A percentile compares a stretch with the other conserved stretches of the same genome.
phyloP scores from a whole-genome alignment of 2,329 filamentous ascomycete genomes.

The Chrysoporthe deuterocubensis region DNA sequence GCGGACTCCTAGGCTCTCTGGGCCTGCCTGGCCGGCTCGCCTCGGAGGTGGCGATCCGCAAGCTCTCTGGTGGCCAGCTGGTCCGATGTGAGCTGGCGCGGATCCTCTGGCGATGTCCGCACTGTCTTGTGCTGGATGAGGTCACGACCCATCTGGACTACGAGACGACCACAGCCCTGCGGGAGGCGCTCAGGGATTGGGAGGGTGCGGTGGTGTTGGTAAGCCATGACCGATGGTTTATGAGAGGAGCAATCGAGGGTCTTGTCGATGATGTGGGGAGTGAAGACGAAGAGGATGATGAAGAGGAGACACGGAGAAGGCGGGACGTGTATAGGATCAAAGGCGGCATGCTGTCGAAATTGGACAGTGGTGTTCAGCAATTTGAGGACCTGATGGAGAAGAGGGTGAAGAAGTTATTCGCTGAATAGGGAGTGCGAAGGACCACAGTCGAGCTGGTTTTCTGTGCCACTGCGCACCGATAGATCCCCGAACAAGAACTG shows the following conservation, averaged over 20 bases:
- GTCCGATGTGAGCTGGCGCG: constrained; percentile 68
- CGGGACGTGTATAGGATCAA: constrained; percentile 65
- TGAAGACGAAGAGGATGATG: constrained; percentile 48
- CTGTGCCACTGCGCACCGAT: background rate
- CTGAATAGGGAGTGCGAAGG: background rate
- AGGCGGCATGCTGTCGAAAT: constrained; percentile 56
- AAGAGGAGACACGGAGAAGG: constrained; percentile 48
- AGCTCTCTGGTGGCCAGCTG: constrained; percentile 80
- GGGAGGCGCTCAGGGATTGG: constrained; percentile 68
- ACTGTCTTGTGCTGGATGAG: constrained; percentile 77
- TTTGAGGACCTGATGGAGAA: constrained; percentile 69
- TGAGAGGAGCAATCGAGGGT: constrained; percentile 74
- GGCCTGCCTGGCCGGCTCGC: constrained; percentile 72
- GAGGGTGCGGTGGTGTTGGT: constrained; percentile 77
- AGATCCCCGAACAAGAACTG: no score
- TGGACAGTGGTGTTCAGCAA: constrained; percentile 65
- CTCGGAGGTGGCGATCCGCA: constrained; percentile 73
- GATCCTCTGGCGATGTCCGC: constrained; percentile 70
- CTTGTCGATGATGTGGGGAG: constrained; percentile 46
- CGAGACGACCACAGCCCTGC: constrained; percentile 75
- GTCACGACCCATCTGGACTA: constrained; percentile 86
- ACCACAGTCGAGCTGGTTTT: background rate
- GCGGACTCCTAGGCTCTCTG: constrained; percentile 68
- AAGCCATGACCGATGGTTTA: constrained; percentile 82
- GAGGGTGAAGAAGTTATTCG: constrained; percentile 53